Evolutionary conservation across 2,329 filamentous ascomycete genomes (phyloP), one percentile per base, ranked within the genome.

Genomic region (Rhexocercosporidium sp.): DNA sequence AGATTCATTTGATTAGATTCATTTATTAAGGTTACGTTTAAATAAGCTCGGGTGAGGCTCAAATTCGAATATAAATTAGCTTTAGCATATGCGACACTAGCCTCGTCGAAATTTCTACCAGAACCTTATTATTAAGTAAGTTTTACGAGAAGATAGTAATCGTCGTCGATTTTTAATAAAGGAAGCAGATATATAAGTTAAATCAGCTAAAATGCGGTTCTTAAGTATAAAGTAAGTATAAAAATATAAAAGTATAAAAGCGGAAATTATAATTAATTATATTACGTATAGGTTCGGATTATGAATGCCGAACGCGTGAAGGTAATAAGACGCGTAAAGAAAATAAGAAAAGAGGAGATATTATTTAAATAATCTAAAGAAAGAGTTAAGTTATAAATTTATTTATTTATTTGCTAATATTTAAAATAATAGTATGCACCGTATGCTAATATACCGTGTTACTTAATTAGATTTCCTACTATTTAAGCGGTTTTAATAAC

Each of bases 161-260:
- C n/a, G 18, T 18, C 25, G 53, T 53, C 29, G 46, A 39, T 65
- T 65, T 65, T 65, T 20, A 61, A 61, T 12, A n/a, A 29, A 31
- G 54, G 59, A 54, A 65, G 63, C 63, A 61, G 29, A 25, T 65
- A 22, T 46, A 60, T 34, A 66, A 31, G 37, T 57, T 47, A 61
- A 34, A 46, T 66, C 29, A 66, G 57, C 46, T 12, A 31, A 64
- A 64, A 49, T n/a, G 9, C 6, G 1, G 14, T 34, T 47, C 14
- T 6, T 20, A 49, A 64, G n/a, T n/a, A n/a, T n/a, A n/a, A n/a
- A n/a, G n/a, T n/a, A n/a, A n/a, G n/a, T n/a, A n/a, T n/a, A n/a
- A 64, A 64, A 49, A n/a, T 39, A 64, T 49, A 64, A 64, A 59
- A 49, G 62, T 39, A 64, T 64, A 64, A 64, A 64, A 64, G 49